Percentiles rank a stretch among this genome's conserved stretches.
Conservation (phyloP, 2,329 filamentous ascomycete genomes). For the Cladophialophora carrionii region DNA sequence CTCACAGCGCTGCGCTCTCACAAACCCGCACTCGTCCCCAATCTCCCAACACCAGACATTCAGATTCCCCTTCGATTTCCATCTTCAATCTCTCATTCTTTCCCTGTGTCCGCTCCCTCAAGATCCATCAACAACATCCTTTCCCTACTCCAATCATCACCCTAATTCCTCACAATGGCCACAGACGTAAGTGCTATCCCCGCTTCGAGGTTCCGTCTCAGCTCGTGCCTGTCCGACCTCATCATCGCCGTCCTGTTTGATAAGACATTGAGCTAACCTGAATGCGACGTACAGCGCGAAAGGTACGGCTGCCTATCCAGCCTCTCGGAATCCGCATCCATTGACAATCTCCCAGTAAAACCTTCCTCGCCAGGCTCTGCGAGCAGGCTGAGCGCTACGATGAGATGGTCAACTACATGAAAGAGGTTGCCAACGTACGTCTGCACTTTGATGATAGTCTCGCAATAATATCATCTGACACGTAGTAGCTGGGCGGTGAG, state of each 20-base stretch:
- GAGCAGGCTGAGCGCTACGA: slow-evolving; percentile 99
- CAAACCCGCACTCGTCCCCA: slow-evolving; percentile 19
- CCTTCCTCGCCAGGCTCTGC: slow-evolving; percentile 98
- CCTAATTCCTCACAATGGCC: slow-evolving; percentile 56
- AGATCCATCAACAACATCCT: slow-evolving; percentile 57
- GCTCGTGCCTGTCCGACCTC: slow-evolving; percentile 42
- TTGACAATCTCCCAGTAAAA: slow-evolving; percentile 74
- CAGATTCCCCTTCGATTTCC: slow-evolving; percentile 36
- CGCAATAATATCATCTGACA: slow-evolving; percentile 30
- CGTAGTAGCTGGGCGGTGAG: slow-evolving; percentile 64
- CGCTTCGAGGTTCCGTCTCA: slow-evolving; percentile 21
- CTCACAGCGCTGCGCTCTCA: slow-evolving; percentile 16
- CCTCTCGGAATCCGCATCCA: slow-evolving; percentile 35
- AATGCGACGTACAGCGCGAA: slow-evolving; percentile 62
- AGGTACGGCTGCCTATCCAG: slow-evolving; percentile 56
- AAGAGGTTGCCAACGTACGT: slow-evolving; percentile 94
- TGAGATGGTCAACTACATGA: slow-evolving; percentile 99
- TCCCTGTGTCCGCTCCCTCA: slow-evolving; percentile 32
- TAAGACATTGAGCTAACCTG: slow-evolving; percentile 47
- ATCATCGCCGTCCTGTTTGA: slow-evolving; percentile 43
- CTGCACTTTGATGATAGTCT: slow-evolving; percentile 26
- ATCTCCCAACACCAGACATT: slow-evolving; percentile 31
- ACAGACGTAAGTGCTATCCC: slow-evolving; percentile 60
- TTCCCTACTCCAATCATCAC: slow-evolving; percentile 14
- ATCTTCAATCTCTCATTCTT: slow-evolving; percentile 27